Evolutionary conservation across 768 basidiomycete species (phyloP).

Genomic region (Agrocybe praecox): DNA sequence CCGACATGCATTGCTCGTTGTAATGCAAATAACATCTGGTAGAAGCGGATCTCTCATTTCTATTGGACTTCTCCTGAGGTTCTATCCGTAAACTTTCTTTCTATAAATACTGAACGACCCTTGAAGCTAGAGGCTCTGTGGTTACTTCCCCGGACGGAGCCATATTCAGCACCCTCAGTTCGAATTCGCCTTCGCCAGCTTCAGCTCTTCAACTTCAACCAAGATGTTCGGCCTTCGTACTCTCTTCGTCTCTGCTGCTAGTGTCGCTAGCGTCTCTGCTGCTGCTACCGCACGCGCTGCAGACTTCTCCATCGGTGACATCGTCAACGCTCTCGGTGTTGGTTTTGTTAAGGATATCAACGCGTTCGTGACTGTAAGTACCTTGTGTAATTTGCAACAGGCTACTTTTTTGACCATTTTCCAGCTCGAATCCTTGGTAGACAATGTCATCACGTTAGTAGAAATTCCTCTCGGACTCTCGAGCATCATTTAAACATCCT

Average conservation of each 20-base stretch:
- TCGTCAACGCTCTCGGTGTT: slow-evolving; percentile 40
- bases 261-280: not conserved
- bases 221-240: slow-evolving; percentile 7
- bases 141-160: not conserved
- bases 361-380: slow-evolving; percentile 39
- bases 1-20: not conserved
- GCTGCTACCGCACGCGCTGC: slow-evolving; percentile 4
- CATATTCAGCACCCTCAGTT: not conserved
- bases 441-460: slow-evolving; percentile 38
- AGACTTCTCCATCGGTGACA: slow-evolving; percentile 15
- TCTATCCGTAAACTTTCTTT: too few species aligned
- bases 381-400: slow-evolving; percentile 7
- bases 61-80: not conserved
- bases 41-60: not conserved
- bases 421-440: slow-evolving; percentile 37
- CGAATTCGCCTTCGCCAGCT: not conserved
- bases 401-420: not conserved
- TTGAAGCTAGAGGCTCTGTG: not conserved
- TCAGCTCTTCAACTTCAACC: not conserved
- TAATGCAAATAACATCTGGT: too few species aligned
- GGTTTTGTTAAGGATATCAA: slow-evolving; percentile 43
- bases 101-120: not conserved
- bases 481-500: not conserved
- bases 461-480: not conserved
- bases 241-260: slow-evolving; percentile 3